phyloP scores from a whole-genome alignment of 176 grass and related monocot species.

The Musa troglodytarum region DNA sequence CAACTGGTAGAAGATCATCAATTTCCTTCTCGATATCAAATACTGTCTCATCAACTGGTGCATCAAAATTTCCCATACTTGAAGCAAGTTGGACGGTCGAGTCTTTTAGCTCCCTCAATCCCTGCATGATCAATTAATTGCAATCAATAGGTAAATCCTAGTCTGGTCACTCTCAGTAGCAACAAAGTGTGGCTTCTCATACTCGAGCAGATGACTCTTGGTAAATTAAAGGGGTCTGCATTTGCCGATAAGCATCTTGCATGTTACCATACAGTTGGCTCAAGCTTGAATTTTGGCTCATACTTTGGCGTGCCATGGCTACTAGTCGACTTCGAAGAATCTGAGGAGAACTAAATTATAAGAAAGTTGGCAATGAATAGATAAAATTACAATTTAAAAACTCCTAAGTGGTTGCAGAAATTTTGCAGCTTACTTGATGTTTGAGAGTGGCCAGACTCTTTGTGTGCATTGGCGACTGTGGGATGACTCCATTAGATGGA shows the following conservation, averaged over 20 bases:
- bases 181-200: background rate
- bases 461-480: slow-evolving; percentile 99
- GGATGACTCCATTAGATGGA: slow-evolving; percentile 94
- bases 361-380: background rate
- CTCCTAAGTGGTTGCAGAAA: background rate
- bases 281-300: slow-evolving; percentile 86
- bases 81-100: slow-evolving; percentile 77
- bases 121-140: slow-evolving; percentile 23
- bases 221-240: slow-evolving; percentile 87
- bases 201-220: slow-evolving; percentile 45
- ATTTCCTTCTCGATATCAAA: slow-evolving; percentile 98
- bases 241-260: slow-evolving; percentile 82
- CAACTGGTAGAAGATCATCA: slow-evolving; percentile 84
- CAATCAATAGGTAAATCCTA: background rate
- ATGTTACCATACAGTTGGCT: slow-evolving; percentile 90
- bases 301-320: slow-evolving; percentile 57
- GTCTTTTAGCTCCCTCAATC: slow-evolving; percentile 82
- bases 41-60: slow-evolving; percentile 71
- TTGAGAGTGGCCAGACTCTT: slow-evolving; percentile 99
- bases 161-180: background rate
- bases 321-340: slow-evolving; percentile 73
- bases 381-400: background rate
- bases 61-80: slow-evolving; percentile 82
- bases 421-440: slow-evolving; percentile 56
- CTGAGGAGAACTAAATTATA: slow-evolving; percentile 36